Percentiles rank a stretch among this genome's conserved stretches.
These are phyloP conservation scores for Oryza brachyantha DNA, from an alignment of 176 grass and related monocot genomes.

Conservation along the genomic window DNA sequence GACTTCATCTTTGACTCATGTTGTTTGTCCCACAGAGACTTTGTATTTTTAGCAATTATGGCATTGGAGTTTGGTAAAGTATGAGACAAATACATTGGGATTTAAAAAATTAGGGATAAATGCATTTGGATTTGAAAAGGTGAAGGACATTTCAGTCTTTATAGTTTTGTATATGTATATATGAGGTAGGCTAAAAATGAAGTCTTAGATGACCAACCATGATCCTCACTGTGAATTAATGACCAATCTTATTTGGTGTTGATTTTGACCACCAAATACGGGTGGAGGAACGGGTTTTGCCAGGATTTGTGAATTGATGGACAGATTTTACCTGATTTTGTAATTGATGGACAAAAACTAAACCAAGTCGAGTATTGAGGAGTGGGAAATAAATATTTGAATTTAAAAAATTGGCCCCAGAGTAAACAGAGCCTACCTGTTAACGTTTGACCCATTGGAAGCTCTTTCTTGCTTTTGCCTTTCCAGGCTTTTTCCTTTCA, in stretches of 20 bases:
- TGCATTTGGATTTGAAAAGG: no score
- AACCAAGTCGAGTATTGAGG: neutral
- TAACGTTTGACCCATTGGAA: constrained; percentile 99
- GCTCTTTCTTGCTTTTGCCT: constrained; percentile 97
- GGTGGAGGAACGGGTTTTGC: neutral
- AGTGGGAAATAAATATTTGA: neutral
- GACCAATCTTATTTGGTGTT: no score
- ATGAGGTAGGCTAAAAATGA: neutral
- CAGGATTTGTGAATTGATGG: neutral
- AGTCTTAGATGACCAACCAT: neutral
- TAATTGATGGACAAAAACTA: neutral
- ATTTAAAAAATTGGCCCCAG: neutral
- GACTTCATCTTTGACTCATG: no score
- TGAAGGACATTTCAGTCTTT: no score
- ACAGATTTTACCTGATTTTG: neutral
- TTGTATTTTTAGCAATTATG: no score
- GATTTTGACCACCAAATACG: neutral
- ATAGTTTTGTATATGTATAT: no score
- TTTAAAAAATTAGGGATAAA: no score
- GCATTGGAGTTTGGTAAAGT: no score
- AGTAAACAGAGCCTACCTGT: constrained; percentile 36
- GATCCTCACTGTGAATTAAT: neutral
- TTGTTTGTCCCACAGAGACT: no score
- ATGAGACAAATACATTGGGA: no score
- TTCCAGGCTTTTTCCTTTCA: constrained; percentile 93